Evolutionary conservation across 2,329 filamentous ascomycete genomes (phyloP).

Genomic region (Ceratocystis diversiconidia): DNA sequence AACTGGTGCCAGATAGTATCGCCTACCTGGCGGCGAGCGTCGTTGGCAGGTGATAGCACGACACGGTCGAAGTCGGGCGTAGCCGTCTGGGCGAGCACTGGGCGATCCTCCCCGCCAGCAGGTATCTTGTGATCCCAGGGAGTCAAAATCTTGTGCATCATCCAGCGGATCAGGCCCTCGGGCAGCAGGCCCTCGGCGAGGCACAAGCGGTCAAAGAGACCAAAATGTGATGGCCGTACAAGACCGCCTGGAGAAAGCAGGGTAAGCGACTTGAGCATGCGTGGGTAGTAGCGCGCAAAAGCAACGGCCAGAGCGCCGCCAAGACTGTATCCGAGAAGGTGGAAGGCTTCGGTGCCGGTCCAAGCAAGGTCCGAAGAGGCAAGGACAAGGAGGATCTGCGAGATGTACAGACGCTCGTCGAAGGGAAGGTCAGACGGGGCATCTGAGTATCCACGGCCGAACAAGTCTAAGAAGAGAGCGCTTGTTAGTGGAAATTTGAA

Average conservation of each 20-base stretch:
- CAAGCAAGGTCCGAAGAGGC: conserved; percentile 47
- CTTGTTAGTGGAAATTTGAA: neutral
- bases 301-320: conserved; percentile 59
- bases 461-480: conserved; percentile 40
- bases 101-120: conserved; percentile 25
- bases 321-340: conserved; percentile 64
- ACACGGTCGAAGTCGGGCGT: conserved; percentile 31
- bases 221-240: conserved; percentile 48
- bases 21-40: conserved; percentile 39
- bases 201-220: conserved; percentile 45
- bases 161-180: conserved; percentile 37
- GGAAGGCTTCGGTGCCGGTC: conserved; percentile 43
- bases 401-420: conserved; percentile 48
- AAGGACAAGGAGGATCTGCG: conserved; percentile 52
- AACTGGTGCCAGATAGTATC: conserved; percentile 58
- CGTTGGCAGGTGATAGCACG: conserved; percentile 37
- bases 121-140: conserved; percentile 30
- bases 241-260: conserved; percentile 57
- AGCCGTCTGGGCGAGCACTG: conserved; percentile 26
- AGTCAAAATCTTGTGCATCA: conserved; percentile 38
- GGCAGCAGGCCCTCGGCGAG: conserved; percentile 49
- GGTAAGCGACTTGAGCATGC: conserved; percentile 47
- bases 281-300: conserved; percentile 55
- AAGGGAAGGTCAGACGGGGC: conserved; percentile 45
- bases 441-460: conserved; percentile 66